Base-by-base conservation (phyloP, 2,329 filamentous ascomycete species). In the Cladosporium sp. region DNA sequence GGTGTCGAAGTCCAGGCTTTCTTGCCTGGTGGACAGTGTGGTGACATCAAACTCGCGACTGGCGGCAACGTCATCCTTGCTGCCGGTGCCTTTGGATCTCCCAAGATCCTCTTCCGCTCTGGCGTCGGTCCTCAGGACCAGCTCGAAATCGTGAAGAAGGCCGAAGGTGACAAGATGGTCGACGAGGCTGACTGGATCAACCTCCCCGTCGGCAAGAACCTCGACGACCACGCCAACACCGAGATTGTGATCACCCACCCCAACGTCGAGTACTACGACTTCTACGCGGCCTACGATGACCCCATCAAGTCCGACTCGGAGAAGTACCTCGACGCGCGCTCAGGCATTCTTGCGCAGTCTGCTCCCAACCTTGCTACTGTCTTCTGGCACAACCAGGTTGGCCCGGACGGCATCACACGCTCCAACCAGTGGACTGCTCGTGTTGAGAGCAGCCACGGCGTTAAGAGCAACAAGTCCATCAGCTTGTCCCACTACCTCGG, bases 41-140 rank as follows among this genome's bases (percentile, higher is more conserved):
- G 86, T 4, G 81, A 80, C 8, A 78, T 89, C 63, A 84, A 84
- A 6, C 73, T 89, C 59, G 84, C 85, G 20, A 66, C 78, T 4
- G 72, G 74, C 38, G 88, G 88, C 9, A 82, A 86, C 54, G 86
- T 90, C 45, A 82, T 90, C 64, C 75, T 90, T 34, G 82, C 88
- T 17, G 83, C 86, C 1, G 88, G 88, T 50, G 77, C 87, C 1
- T 88, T 90, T 62, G 86, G 86, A n/a, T 85, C 85, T 1, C 78
- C 86, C 14, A 88, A 88, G 73, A 76, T 91, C 50, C 79, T 90
- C 2, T 78, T 89, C 73, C 80, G 86, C 66, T 87, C 84, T 74
- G 85, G 88, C 64, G 90, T 88, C 63, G 88, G 87, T 4, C 86
- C 85, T 20, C 72, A 73, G 54, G 75, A 74, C 45, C 76, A 79